A percentile compares a stretch with the other conserved stretches of the same genome.
These are phyloP conservation scores for Hibiscus syriacus DNA, from an alignment of 345 rosid genomes.

Conservation along the genomic window DNA sequence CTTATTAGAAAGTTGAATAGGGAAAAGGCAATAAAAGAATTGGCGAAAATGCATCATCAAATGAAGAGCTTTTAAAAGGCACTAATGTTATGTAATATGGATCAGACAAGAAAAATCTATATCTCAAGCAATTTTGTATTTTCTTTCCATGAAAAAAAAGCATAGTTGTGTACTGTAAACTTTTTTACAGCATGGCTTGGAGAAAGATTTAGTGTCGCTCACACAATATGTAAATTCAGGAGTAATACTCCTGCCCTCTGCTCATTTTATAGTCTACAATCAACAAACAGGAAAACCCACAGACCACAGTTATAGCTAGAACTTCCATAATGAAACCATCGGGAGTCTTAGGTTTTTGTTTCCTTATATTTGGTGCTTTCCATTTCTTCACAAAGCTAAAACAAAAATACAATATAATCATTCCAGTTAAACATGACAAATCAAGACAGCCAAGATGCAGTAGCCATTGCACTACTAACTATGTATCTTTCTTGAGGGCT, in stretches of 20 bases:
- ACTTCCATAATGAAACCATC: not conserved
- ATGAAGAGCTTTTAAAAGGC: constrained; percentile 2
- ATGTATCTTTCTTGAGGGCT: not conserved
- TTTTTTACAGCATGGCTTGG: not conserved
- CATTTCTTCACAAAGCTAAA: not conserved
- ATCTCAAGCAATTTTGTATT: not conserved
- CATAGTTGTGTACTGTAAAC: not conserved
- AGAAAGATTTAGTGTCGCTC: not conserved
- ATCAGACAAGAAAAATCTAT: not conserved
- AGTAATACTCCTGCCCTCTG: not conserved
- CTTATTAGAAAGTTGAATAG: not conserved
- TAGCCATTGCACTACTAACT: not conserved
- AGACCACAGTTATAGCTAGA: not conserved
- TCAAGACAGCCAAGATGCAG: not conserved
- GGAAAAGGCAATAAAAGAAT: not conserved
- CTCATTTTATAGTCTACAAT: not conserved
- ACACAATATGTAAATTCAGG: not conserved
- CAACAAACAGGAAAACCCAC: not conserved
- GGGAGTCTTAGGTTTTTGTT: not conserved
- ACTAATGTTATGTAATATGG: not conserved
- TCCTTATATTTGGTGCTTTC: not conserved
- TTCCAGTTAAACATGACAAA: constrained; percentile 1
- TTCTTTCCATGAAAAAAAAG: not conserved
- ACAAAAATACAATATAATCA: not conserved
- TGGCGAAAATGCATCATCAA: not conserved